Conservation (phyloP, 495 filamentous ascomycete genomes). For the Penicillium flavigenum region DNA sequence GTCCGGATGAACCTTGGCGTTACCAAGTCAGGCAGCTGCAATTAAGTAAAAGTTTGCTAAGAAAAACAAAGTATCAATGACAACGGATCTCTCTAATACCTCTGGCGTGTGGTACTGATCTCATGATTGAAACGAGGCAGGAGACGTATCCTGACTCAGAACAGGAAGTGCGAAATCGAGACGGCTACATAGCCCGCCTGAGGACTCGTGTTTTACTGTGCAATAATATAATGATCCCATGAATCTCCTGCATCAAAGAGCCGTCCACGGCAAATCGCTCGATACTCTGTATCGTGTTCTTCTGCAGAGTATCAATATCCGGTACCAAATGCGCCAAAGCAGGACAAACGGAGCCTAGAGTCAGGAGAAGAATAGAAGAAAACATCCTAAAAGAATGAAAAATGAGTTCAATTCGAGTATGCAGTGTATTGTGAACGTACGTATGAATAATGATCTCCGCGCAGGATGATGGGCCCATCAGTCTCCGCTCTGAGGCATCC, state of each 20-base stretch:
- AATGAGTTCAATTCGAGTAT: background rate
- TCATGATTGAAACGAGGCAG: background rate
- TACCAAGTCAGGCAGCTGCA: background rate
- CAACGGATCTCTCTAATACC: background rate
- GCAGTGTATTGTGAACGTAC: background rate
- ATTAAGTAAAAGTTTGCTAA: background rate
- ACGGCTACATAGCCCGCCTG: constrained; percentile 3
- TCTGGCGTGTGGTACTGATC: background rate
- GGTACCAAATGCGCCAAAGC: constrained; percentile 4
- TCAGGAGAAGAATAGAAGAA: constrained; percentile 8
- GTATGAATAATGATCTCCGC: constrained; percentile 11
- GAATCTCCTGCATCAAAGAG: constrained; percentile 8
- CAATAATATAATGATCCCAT: constrained; percentile 5
- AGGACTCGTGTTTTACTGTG: constrained; percentile 9
- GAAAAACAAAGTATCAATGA: background rate
- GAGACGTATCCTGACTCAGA: background rate
- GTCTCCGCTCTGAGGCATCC: constrained; percentile 1
- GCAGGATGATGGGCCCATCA: background rate
- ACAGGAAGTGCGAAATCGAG: background rate
- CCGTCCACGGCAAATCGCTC: constrained; percentile 2
- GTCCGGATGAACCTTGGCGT: background rate
- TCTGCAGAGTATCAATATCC: constrained; percentile 7
- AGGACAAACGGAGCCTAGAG: constrained; percentile 1
- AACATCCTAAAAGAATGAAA: constrained; percentile 2
- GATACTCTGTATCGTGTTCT: background rate